phyloP scores from a whole-genome alignment of 345 rosid genomes.

The Litchi chinensis region DNA sequence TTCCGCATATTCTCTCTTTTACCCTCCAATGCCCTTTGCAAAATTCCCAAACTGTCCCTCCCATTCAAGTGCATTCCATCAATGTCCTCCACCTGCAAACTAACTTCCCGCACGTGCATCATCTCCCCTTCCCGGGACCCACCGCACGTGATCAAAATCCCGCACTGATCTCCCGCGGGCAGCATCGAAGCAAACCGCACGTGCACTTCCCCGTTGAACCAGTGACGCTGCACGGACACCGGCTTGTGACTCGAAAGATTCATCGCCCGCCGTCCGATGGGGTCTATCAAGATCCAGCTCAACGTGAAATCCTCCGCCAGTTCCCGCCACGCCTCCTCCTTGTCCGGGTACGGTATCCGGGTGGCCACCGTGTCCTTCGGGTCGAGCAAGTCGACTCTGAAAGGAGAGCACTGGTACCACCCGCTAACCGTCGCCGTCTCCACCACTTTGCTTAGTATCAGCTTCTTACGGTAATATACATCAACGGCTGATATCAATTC shows the following conservation, averaged over 20 bases:
- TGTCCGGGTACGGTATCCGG: conserved; percentile 36
- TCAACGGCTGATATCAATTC: conserved; percentile 76
- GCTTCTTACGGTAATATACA: conserved; percentile 41
- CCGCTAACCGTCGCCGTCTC: conserved; percentile 63
- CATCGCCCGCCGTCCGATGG: conserved; percentile 50
- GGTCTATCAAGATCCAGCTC: conserved; percentile 80
- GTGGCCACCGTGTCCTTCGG: conserved; percentile 63
- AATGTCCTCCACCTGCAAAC: conserved; percentile 66
- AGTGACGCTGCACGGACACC: conserved; percentile 68
- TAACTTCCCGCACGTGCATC: conserved; percentile 70
- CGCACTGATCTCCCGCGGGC: conserved; percentile 42
- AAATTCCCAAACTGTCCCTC: conserved; percentile 58
- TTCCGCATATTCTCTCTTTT: conserved; percentile 42
- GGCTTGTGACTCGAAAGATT: conserved; percentile 66
- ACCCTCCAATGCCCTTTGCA: conserved; percentile 47
- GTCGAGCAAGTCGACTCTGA: conserved; percentile 67
- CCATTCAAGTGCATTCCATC: conserved; percentile 71
- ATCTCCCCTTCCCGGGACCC: conserved; percentile 39
- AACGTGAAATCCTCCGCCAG: conserved; percentile 47
- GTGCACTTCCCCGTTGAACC: conserved; percentile 77
- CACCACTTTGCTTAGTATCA: conserved; percentile 49
- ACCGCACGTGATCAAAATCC: conserved; percentile 59
- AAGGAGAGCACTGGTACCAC: conserved; percentile 76
- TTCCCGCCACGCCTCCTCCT: conserved; percentile 40
- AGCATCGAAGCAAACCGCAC: conserved; percentile 47